Base-by-base conservation (phyloP, 2,329 filamentous ascomycete species). In the Hypoxylon sp. region DNA sequence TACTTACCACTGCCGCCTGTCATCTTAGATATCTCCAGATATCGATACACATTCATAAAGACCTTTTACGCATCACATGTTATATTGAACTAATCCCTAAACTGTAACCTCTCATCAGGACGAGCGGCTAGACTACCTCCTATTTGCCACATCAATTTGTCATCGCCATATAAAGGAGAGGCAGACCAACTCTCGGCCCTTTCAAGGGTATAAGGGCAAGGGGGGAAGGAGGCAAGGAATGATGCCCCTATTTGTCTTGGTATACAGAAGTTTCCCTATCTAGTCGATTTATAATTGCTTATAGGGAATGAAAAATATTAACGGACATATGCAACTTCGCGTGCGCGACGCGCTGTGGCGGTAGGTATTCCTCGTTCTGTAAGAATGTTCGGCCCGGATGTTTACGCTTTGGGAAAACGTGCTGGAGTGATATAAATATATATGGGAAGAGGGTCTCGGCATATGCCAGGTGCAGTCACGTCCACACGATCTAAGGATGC, bases 251-350 rank as follows among this genome's bases (percentile, higher is more conserved):
- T 65, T 42, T 35, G 1, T 54, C 33, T 11, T 46, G 59, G 31
- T 63, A 59, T 46, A 48, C 33, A 42, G 35, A 37, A 9, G 13
- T 37, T 46, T 61, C 39, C 51, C 35, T 19, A 47, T 61, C 29
- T 5, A 37, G 55, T 19, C 50, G 61, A 63, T 71, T 71, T 48
- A 66, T 71, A 66, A 71, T 71, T 10, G 69, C 69, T 71, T 71
- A 71, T 66, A 59, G 63, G 54, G 11, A 22, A 22, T 29, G 11
- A 2, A 51, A 29, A 26, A 71, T 63, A 71, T 71, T 71, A 69
- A 69, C 46, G n/a, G 8, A 19, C 19, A 54, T 59, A 57, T 63
- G 19, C 33, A 52, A 19, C 58, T 42, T 59, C 62, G 60, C 62
- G 55, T 69, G 69, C 26, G 62, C 62, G 68, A 69, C 26, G 33